Conservation (phyloP, 345 rosid genomes). For the Camelina neglecta region DNA sequence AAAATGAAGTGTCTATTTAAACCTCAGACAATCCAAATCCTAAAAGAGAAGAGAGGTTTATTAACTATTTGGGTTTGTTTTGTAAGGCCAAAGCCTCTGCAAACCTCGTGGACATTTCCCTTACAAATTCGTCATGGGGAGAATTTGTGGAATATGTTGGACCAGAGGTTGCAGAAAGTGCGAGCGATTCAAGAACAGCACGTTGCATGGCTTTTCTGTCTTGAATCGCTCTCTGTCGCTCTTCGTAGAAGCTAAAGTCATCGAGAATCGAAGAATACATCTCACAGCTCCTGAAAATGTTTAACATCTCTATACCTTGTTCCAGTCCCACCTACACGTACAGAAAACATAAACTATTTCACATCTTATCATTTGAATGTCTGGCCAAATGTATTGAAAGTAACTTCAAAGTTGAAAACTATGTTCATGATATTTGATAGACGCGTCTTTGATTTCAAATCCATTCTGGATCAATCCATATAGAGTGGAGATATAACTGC, state of each 20-base stretch:
- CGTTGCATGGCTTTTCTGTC: conserved; percentile 66
- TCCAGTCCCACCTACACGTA: conserved; percentile 63
- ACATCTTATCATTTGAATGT: conserved; percentile 7
- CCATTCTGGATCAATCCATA: neutral
- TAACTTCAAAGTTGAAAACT: neutral
- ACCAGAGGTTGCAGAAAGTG: conserved; percentile 6
- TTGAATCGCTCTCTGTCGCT: conserved; percentile 71
- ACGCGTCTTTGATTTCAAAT: neutral
- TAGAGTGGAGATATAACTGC: neutral
- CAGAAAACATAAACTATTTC: neutral
- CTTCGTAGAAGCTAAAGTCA: conserved; percentile 80
- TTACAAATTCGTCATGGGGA: conserved; percentile 46
- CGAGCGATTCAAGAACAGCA: conserved; percentile 35
- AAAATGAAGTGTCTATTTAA: conserved; percentile 3
- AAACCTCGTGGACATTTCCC: conserved; percentile 64
- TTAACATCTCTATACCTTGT: conserved; percentile 73
- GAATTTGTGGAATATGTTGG: conserved; percentile 38
- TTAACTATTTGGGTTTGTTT: conserved; percentile 18
- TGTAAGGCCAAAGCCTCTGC: conserved; percentile 59
- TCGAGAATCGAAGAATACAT: conserved; percentile 69
- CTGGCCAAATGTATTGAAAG: neutral
- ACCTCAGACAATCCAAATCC: neutral
- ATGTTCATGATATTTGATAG: neutral
- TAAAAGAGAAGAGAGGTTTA: conserved; percentile 10
- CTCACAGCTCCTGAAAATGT: conserved; percentile 58